A percentile compares a stretch with the other conserved stretches of the same genome.
Conservation (phyloP, 495 filamentous ascomycete genomes). For the Daldinia bambusicola region DNA sequence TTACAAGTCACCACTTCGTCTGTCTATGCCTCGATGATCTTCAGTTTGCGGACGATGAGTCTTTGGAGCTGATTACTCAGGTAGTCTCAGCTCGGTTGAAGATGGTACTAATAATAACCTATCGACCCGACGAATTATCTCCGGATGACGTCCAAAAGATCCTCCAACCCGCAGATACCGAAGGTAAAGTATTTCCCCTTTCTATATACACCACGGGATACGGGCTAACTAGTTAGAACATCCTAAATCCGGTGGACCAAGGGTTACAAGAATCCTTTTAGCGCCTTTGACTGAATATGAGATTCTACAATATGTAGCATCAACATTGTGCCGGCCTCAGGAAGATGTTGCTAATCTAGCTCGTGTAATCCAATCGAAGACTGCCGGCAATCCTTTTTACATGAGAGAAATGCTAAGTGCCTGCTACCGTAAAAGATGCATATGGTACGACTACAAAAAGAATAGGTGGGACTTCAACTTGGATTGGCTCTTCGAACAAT, state of each 20-base stretch:
- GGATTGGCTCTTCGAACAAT: constrained; percentile 82
- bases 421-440: constrained; percentile 83
- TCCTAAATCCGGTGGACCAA: constrained; percentile 56
- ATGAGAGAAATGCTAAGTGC: constrained; percentile 90
- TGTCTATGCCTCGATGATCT: constrained; percentile 87
- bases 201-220: constrained; percentile 14
- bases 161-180: constrained; percentile 58
- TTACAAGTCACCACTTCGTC: constrained; percentile 81
- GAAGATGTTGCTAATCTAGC: constrained; percentile 71
- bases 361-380: constrained; percentile 83
- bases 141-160: constrained; percentile 59
- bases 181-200: constrained; percentile 47
- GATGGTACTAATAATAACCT: constrained; percentile 79
- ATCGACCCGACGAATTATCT: constrained; percentile 64
- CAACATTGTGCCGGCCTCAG: constrained; percentile 70
- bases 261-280: constrained; percentile 73
- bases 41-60: constrained; percentile 88
- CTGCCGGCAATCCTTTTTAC: constrained; percentile 85
- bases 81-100: constrained; percentile 77
- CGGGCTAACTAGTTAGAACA: constrained; percentile 53
- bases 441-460: constrained; percentile 87
- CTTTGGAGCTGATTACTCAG: constrained; percentile 77
- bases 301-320: constrained; percentile 77
- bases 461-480: constrained; percentile 85
- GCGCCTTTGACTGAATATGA: constrained; percentile 76